A percentile compares a stretch with the other conserved stretches of the same genome.
Conservation (phyloP, 1,284 basidiomycete genomes). For the Puccinia hordei region DNA sequence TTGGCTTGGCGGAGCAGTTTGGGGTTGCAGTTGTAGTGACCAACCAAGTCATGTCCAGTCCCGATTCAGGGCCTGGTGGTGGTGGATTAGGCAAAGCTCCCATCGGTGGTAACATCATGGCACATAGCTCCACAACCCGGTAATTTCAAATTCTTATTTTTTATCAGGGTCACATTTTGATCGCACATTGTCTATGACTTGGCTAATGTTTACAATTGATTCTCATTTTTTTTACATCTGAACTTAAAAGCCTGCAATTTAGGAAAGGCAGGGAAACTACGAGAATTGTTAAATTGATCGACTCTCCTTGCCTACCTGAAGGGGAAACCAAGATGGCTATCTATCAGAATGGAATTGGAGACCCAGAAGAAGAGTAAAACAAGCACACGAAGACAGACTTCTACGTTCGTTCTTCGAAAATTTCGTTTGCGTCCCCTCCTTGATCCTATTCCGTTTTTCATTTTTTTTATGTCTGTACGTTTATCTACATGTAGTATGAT, state of each 20-base stretch:
- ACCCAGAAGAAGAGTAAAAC: slow-evolving; percentile 77
- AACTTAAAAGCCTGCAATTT: slow-evolving; percentile 73
- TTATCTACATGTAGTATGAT: too few species aligned
- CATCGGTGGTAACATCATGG: slow-evolving; percentile 65
- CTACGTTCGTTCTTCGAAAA: background rate
- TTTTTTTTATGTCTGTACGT: too few species aligned
- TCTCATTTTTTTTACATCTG: background rate
- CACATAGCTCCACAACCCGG: slow-evolving; percentile 59
- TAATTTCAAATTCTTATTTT: slow-evolving; percentile 41
- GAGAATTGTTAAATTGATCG: slow-evolving; percentile 94
- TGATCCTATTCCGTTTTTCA: too few species aligned
- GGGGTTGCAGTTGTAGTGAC: slow-evolving; percentile 96
- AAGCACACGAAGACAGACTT: slow-evolving; percentile 20
- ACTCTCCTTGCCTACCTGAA: slow-evolving; percentile 96
- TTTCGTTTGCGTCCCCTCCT: too few species aligned
- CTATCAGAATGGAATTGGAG: slow-evolving; percentile 77
- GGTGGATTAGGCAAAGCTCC: slow-evolving; percentile 90
- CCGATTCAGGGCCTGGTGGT: slow-evolving; percentile 86
- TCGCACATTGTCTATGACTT: background rate
- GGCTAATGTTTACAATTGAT: background rate
- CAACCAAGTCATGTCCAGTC: slow-evolving; percentile 98
- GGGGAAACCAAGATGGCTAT: slow-evolving; percentile 96
- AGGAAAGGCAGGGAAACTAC: slow-evolving; percentile 91
- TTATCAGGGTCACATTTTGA: background rate
- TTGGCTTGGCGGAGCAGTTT: slow-evolving; percentile 96